These are phyloP conservation scores for Nicotiana obtusifolia DNA, from an alignment of 257 asterid genomes.

Conservation along the genomic window DNA sequence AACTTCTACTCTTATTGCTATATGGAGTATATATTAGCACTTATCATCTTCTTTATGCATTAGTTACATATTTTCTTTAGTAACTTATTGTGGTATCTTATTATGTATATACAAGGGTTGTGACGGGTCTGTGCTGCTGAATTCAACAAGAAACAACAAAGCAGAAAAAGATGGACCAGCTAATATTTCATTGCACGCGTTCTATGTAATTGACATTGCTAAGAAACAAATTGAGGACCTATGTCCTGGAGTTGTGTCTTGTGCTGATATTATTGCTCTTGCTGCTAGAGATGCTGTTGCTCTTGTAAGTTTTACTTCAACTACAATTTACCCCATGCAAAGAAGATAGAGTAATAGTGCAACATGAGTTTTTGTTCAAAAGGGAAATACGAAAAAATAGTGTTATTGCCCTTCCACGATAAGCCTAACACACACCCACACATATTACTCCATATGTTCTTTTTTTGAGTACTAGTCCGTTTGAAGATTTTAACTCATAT, in stretches of 20 bases:
- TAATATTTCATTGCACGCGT: conserved; percentile 73
- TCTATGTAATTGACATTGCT: conserved; percentile 60
- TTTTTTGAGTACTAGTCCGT: too few relatives aligned
- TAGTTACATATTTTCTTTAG: too few relatives aligned
- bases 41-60: too few relatives aligned
- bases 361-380: too few relatives aligned
- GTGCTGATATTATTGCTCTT: conserved; percentile 72
- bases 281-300: conserved; percentile 77
- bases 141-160: conserved; percentile 35
- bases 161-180: conserved; percentile 79
- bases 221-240: conserved; percentile 50
- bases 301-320: conserved; percentile 36
- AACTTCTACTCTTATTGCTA: background rate
- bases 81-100: too few relatives aligned
- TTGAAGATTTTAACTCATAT: too few relatives aligned
- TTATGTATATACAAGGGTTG: conserved; percentile 46
- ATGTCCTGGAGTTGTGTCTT: conserved; percentile 81
- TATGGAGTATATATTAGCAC: too few relatives aligned
- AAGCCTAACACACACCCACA: too few relatives aligned
- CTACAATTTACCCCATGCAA: background rate
- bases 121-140: conserved; percentile 73
- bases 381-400: too few relatives aligned
- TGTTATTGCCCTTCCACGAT: too few relatives aligned
- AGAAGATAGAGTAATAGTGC: too few relatives aligned
- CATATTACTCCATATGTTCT: too few relatives aligned